Evolutionary conservation across 208 protist species (phyloP), one percentile per base, ranked within the genome.

Genomic region (Endotrypanum monterogeii): DNA sequence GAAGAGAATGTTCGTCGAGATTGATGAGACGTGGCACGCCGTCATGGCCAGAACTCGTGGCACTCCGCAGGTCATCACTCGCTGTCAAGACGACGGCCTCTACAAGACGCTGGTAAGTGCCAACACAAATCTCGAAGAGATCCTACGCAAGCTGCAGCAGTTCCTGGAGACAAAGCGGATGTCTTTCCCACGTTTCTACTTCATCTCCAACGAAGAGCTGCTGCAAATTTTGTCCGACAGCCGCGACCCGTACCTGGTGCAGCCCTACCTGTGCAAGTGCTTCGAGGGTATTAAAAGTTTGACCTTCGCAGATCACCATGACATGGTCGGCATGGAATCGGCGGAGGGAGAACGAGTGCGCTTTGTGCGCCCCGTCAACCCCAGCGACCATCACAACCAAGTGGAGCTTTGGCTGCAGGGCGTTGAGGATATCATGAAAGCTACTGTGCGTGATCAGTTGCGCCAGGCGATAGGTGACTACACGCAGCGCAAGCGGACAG

Each of bases 121-220:
- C 63, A 98, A 99, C 82, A 83, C 96, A 41, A 92, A 96, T 23
- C 85, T 99, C 6, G 98, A 99, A 44, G 82, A 93, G 37, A 98
- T 99, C 61, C 92, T 99, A 58, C 96, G 98, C 69, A 98, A 98
- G 73, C 89, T 99, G 67, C 97, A 99, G 74, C 92, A 99, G 86
- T 99, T 99, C 82, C 88, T 99, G 1, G 98, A 99, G 80, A 98
- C 98, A 50, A 99, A 99, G 89, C 89, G 98, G 28, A 96, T 98
- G 87, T 88, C 89, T 37, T 99, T 99, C 80, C 96, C 97, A 11
- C 89, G 98, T 67, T 99, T 99, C 86, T 99, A 99, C 82, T 99
- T 99, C 79, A 96, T 98, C 61, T 98, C 96, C 18, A 98, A 98
- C 79, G 95, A 98, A 82, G 95, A 98, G 83, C 82, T 98, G 65